Conservation (phyloP, 2,329 filamentous ascomycete species). For the Exophiala calicioides region DNA sequence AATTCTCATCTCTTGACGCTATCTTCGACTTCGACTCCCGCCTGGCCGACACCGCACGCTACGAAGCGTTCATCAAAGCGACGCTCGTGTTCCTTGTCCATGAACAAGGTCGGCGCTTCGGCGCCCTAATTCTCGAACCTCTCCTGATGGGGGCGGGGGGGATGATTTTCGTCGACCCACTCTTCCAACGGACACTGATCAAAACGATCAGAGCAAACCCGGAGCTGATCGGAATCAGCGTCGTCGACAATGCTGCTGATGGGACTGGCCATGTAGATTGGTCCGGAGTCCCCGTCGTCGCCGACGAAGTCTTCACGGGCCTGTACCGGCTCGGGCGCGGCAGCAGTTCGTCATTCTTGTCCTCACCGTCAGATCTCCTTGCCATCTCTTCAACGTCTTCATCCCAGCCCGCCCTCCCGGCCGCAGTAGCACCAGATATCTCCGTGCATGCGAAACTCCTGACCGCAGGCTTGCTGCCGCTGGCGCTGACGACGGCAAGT, state of each 20-base stretch:
- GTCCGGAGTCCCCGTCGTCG: slow-evolving; percentile 75
- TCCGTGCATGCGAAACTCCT: slow-evolving; percentile 81
- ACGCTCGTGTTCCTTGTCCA: slow-evolving; percentile 57
- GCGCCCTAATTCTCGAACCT: slow-evolving; percentile 77
- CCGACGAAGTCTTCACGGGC: slow-evolving; percentile 87
- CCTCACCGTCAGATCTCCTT: slow-evolving; percentile 7
- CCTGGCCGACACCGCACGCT: slow-evolving; percentile 52
- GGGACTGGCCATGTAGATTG: slow-evolving; percentile 47
- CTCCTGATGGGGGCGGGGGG: slow-evolving; percentile 79
- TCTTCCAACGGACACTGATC: slow-evolving; percentile 74
- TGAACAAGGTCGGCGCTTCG: slow-evolving; percentile 65
- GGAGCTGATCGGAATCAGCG: slow-evolving; percentile 50
- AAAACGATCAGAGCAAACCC: slow-evolving; percentile 64
- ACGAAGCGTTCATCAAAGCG: slow-evolving; percentile 60
- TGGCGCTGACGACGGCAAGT: slow-evolving; percentile 75
- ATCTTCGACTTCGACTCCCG: slow-evolving; percentile 63
- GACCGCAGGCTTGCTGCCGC: slow-evolving; percentile 75
- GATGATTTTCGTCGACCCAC: slow-evolving; percentile 80
- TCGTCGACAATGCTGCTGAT: not conserved
- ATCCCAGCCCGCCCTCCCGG: slow-evolving; percentile 3
- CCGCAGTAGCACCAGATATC: slow-evolving; percentile 66
- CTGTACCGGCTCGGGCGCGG: slow-evolving; percentile 77
- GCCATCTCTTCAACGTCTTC: not conserved
- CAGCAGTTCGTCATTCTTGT: slow-evolving; percentile 68
- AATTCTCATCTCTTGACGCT: slow-evolving; percentile 53